Base-by-base conservation (phyloP, 495 filamentous ascomycete species). In the Ramalina intermedia region DNA sequence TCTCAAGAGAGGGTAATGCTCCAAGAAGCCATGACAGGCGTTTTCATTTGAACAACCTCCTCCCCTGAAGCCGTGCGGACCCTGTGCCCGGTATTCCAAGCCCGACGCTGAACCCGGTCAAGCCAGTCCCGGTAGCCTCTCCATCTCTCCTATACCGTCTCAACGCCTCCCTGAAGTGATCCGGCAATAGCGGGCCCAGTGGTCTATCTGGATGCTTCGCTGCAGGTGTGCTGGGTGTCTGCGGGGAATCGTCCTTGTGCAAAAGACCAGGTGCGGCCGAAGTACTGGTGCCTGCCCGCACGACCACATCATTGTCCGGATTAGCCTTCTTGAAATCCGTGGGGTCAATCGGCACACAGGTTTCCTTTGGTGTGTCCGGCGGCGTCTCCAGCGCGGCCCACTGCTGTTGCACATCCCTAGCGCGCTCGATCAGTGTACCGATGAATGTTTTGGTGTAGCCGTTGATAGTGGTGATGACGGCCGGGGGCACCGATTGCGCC, bases 401-500 rank as follows among this genome's bases (percentile, higher is more conserved):
- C 65, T 95, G 80, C 41, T 69, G 68, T 63, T 93, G 88, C 5
- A 95, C 77, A 12, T 79, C 78, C 26, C 84, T 73, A 1, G 88
- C 87, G 46, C 75, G 73, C 61, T 94, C 86, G 45, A 94, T 80
- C 46, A 95, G 73, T 45, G 87, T 80, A 43, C 87, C 87, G 7
- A 85, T 75, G 61, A 85, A 94, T 50, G 87, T 73, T 62, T 95
- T 95, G 29, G 82, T 80, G 47, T 84, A 85, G 3, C 82, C 78
- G 43, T 82, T 84, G 56, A 94, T 81, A 21, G 81, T 84, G 18
- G 81, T 81, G 37, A 90, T 79, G 24, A 94, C 82, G 43, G 75
- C 80, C 13, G 76, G 72, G 4, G 86, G 82, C 3, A 89, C 86
- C 17, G 85, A 91, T 63, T 94, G 88, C 1, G 84, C 87, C 12